Base-by-base conservation (phyloP, 2,329 filamentous ascomycete genomes). In the Raffaelea ambrosiae region DNA sequence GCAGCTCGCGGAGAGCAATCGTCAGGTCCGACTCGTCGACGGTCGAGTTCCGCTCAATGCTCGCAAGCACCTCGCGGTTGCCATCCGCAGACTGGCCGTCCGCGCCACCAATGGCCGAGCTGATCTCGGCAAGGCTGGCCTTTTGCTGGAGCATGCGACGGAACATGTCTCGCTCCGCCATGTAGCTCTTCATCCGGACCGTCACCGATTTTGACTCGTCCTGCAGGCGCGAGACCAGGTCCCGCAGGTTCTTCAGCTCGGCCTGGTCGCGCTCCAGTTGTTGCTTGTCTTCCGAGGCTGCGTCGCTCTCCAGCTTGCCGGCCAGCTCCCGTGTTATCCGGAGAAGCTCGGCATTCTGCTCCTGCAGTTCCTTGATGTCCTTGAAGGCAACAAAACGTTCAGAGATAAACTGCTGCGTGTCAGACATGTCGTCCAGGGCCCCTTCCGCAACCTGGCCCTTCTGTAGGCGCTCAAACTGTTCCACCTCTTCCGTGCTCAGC, bases 131-230 rank as follows among this genome's bases (percentile, higher is more conserved):
- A 62, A 77, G 61, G 60, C 76, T 59, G 60, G 73, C 62, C 67
- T 82, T 65, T 53, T 93, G 86, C 55, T 91, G 86, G 26, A 96
- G 77, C 72, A 97, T 90, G 46, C 90, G 88, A 20, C 91, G 83
- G 82, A 96, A 97, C 80, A 96, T 96, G 62, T 98, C 91, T 53
- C 93, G 84, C 68, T 98, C 93, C 58, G 89, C 88, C 62, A 93
- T 88, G 63, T 95, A 95, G 63, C 88, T 95, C 69, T 95, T 88
- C 54, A 89, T 86, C 49, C 90, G 87, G 26, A 85, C 81, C 40
- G 85, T 81, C 55, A 95, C 83, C 13, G 86, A 86, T 55, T 84
- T 80, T 46, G 95, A 80, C 61, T 96, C 89, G 54, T 96, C 91
- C 50, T 88, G 82, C 63, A 91, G 63, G 44, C 57, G 59, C 16